Conservation (phyloP, 176 grass and related monocot species). For the Hsuehochloa calcarea region DNA sequence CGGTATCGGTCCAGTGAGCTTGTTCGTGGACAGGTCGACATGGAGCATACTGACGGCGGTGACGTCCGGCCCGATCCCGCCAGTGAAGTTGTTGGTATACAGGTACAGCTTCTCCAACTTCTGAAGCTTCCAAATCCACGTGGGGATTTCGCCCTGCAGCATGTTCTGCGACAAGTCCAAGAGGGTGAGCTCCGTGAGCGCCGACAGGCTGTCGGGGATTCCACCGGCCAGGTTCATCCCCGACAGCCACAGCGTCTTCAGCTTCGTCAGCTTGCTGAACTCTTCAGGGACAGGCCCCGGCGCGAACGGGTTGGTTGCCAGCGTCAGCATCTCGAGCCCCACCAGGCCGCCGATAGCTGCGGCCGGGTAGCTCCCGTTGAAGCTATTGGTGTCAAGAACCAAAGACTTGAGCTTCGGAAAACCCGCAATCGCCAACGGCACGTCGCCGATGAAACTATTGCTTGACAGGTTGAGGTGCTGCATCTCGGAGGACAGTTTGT, state of each 20-base stretch:
- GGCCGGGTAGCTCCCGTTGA: constrained; percentile 43
- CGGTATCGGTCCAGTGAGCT: constrained; percentile 38
- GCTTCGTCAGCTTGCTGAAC: constrained; percentile 39
- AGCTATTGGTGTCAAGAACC: constrained; percentile 31
- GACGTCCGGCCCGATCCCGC: constrained; percentile 28
- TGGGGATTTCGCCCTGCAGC: constrained; percentile 32
- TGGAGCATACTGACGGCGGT: not conserved
- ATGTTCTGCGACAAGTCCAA: constrained; percentile 35
- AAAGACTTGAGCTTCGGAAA: constrained; percentile 32
- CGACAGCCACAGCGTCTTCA: constrained; percentile 38
- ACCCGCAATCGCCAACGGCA: constrained; percentile 18
- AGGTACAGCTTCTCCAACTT: constrained; percentile 39
- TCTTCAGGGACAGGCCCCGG: constrained; percentile 11
- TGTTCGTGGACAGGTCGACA: constrained; percentile 50
- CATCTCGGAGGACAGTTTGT: constrained; percentile 32
- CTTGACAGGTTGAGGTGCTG: constrained; percentile 26
- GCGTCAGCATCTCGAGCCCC: constrained; percentile 31
- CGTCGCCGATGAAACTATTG: constrained; percentile 48
- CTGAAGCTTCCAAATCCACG: constrained; percentile 42
- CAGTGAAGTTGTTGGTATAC: constrained; percentile 20
- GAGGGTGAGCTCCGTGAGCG: constrained; percentile 21
- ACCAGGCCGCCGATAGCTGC: constrained; percentile 26
- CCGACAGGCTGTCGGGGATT: constrained; percentile 24
- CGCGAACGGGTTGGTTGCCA: constrained; percentile 34
- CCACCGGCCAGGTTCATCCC: constrained; percentile 19